Evolutionary conservation across 2,329 filamentous ascomycete species (phyloP).

Genomic region (Beauveria scarabaeidicola): DNA sequence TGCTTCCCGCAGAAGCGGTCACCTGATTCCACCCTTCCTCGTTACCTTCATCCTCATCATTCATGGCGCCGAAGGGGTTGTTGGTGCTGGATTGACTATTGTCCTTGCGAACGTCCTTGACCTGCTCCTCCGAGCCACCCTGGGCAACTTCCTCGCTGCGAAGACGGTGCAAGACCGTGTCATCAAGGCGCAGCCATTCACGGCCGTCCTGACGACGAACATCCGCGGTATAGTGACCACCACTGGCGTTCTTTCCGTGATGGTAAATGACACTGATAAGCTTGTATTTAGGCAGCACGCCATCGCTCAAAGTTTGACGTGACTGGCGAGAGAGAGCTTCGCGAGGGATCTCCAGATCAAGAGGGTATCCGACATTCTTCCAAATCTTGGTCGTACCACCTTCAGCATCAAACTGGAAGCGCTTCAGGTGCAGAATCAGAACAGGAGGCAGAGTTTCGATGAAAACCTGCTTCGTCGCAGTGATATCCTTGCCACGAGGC

Average conservation of each 20-base stretch:
- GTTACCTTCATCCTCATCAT: slow-evolving; percentile 58
- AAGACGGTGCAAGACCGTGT: slow-evolving; percentile 81
- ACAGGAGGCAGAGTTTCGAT: slow-evolving; percentile 88
- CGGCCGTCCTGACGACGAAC: slow-evolving; percentile 87
- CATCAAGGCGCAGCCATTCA: slow-evolving; percentile 94
- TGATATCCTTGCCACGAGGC: slow-evolving; percentile 64
- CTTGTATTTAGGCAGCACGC: slow-evolving; percentile 71
- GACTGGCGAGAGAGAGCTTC: slow-evolving; percentile 77
- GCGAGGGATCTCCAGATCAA: slow-evolving; percentile 87
- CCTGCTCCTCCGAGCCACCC: slow-evolving; percentile 70
- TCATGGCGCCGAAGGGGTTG: slow-evolving; percentile 68
- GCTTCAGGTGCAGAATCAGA: slow-evolving; percentile 89
- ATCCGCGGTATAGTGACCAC: slow-evolving; percentile 97
- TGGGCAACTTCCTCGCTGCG: slow-evolving; percentile 83
- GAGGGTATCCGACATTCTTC: slow-evolving; percentile 93
- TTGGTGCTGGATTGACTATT: slow-evolving; percentile 21
- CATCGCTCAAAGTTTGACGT: slow-evolving; percentile 53
- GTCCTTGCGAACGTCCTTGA: slow-evolving; percentile 32
- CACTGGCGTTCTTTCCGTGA: slow-evolving; percentile 92
- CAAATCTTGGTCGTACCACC: slow-evolving; percentile 93
- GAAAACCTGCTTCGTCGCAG: slow-evolving; percentile 87
- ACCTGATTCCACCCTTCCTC: slow-evolving; percentile 82
- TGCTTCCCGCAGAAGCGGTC: slow-evolving; percentile 47
- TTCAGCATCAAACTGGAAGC: slow-evolving; percentile 88
- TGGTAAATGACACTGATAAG: slow-evolving; percentile 92